Evolutionary conservation across 257 asterid genomes (phyloP).

Genomic region (Nicotiana benthamiana): DNA sequence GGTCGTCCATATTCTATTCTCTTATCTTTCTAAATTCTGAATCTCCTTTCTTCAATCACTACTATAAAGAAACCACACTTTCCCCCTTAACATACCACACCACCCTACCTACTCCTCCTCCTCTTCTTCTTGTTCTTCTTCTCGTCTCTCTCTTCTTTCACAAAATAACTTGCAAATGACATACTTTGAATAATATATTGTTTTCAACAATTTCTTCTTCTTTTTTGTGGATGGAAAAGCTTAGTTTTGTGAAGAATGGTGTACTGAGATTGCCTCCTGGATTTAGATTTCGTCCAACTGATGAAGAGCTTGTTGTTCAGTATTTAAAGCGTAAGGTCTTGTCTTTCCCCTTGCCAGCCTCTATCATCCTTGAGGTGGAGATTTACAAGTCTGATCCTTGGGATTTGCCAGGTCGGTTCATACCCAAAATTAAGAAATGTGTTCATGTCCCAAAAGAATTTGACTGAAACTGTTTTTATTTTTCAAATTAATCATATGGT

Average conservation of each 20-base stretch:
- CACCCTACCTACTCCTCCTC: neutral
- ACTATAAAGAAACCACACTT: conserved; percentile 6
- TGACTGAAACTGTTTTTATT: too few relatives aligned
- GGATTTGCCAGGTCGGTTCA: conserved; percentile 77
- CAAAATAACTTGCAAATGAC: neutral
- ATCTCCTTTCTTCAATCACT: neutral
- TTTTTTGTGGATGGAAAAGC: conserved; percentile 33
- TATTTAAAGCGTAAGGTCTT: conserved; percentile 78
- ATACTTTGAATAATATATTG: neutral
- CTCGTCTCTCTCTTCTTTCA: neutral
- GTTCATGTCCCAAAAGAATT: too few relatives aligned
- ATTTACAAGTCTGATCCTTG: conserved; percentile 91
- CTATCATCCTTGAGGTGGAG: conserved; percentile 64
- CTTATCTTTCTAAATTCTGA: conserved; percentile 2
- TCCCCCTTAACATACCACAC: neutral
- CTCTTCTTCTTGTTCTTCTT: neutral
- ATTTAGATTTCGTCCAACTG: conserved; percentile 85
- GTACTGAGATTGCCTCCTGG: conserved; percentile 80
- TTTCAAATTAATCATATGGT: too few relatives aligned
- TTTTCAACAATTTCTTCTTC: neutral
- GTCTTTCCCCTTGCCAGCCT: conserved; percentile 68
- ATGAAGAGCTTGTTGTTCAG: conserved; percentile 83
- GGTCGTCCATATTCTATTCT: conserved; percentile 24
- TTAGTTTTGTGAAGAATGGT: conserved; percentile 45
- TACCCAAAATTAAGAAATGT: too few relatives aligned